Conservation (phyloP, 345 rosid genomes). For the Corymbia maculata region DNA sequence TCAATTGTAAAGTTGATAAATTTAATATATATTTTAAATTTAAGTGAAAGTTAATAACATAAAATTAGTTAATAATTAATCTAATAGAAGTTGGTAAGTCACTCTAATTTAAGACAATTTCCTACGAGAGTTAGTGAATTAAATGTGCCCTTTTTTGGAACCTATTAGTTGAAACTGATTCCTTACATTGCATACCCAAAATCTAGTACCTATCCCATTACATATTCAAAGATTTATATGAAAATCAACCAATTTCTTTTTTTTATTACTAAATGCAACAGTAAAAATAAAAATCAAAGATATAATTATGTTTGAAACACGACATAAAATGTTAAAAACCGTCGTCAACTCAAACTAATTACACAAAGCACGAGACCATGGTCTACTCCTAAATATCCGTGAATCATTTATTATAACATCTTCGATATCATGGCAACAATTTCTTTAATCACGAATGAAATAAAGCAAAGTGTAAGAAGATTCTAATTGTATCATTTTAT, state of each 20-base stretch:
- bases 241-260: too few species aligned
- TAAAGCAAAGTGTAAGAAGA: neutral
- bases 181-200: neutral
- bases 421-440: neutral
- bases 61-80: too few species aligned
- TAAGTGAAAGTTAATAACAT: too few species aligned
- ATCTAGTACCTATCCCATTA: neutral
- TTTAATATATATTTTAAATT: too few species aligned
- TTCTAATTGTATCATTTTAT: too few species aligned
- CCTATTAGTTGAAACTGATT: neutral
- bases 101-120: neutral
- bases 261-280: neutral
- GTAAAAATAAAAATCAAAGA: neutral
- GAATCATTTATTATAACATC: neutral
- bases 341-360: neutral
- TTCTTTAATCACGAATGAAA: neutral
- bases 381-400: neutral
- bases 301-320: neutral
- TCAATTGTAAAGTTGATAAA: neutral
- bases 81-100: neutral
- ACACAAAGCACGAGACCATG: neutral
- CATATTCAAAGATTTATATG: neutral
- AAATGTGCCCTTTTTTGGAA: too few species aligned
- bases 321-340: neutral
- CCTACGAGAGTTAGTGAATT: too few species aligned